Evolutionary conservation across 2,329 filamentous ascomycete genomes (phyloP), one percentile per base, ranked within the genome.

Genomic region (Hortaea sp.): DNA sequence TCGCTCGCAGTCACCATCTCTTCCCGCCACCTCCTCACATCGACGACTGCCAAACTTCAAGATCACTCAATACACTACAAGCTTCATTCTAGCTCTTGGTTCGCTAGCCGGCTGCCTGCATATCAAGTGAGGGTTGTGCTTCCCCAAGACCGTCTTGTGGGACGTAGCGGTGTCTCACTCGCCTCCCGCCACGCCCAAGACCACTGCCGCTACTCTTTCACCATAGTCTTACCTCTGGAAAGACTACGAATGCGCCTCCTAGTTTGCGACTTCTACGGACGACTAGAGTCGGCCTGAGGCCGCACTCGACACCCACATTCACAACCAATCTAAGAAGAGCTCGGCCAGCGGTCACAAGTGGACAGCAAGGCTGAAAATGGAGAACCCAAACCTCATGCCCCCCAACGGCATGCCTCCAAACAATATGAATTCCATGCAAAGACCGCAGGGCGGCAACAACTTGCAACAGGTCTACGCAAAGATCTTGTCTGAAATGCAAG

Each of bases 401-500:
- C 32, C 32, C 32, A 35, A 35, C 32, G 32, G 32, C 32, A 48
- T 46, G 43, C 11, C 32, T 31, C 35, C 39, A 9, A 43, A 45
- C 43, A 54, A 53, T 47, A 50, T 55, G 48, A 55, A 55, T 47
- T 46, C 44, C 44, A 57, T 60, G 55, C 58, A 58, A 46, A 50
- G 53, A n/a, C 53, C 59, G 34, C 56, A 57, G 45, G 49, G 50
- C 5, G 51, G 49, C 39, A 60, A 56, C 43, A 42, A 42, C 31
- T 46, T 42, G 5, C 52, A 60, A 32, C 57, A 60, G 42, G 30
- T 59, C 5, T 44, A 53, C 41, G 56, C 50, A 13, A 51, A 51
- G 30, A 51, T 62, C 42, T 44, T 59, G 38, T 35, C 54, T 28
- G 51, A 58, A 28, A 39, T 66, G 11, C 50, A 52, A 28, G 46